Conservation (phyloP, 495 filamentous ascomycete genomes). For the Talaromyces nanjingensis region DNA sequence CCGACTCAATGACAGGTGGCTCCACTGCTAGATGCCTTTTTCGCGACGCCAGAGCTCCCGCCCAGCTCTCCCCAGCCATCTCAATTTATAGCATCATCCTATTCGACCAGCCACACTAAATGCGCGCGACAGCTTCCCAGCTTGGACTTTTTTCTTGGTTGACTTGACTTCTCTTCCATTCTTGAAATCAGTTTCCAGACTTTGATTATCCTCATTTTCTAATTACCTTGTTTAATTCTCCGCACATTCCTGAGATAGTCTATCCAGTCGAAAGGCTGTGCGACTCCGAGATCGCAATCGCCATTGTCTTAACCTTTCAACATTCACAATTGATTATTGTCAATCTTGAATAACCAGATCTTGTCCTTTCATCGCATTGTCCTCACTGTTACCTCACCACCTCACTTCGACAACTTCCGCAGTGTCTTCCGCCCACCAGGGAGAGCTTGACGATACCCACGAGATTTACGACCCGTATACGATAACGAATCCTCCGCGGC, state of each 20-base stretch:
- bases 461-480: conserved; percentile 47
- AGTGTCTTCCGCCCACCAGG: conserved; percentile 34
- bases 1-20: conserved; percentile 4
- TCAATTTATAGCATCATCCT: conserved; percentile 5
- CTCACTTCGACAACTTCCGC: conserved; percentile 21
- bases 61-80: conserved; percentile 7
- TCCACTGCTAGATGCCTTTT: not conserved
- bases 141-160: not conserved
- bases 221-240: conserved; percentile 1
- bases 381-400: conserved; percentile 17
- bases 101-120: conserved; percentile 12
- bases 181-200: not conserved
- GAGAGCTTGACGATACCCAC: conserved; percentile 52
- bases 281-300: not conserved
- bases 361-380: conserved; percentile 29
- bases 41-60: not conserved
- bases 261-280: not conserved
- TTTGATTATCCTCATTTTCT: not conserved
- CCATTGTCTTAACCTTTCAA: not conserved
- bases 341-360: not conserved
- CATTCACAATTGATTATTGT: not conserved
- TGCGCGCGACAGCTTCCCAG: not conserved
- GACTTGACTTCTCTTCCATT: not conserved
- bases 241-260: conserved; percentile 1
- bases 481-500: conserved; percentile 44